These are phyloP conservation scores for Hanseniaspora lachancei DNA, from an alignment of 805 yeast genomes.

Conservation along the genomic window DNA sequence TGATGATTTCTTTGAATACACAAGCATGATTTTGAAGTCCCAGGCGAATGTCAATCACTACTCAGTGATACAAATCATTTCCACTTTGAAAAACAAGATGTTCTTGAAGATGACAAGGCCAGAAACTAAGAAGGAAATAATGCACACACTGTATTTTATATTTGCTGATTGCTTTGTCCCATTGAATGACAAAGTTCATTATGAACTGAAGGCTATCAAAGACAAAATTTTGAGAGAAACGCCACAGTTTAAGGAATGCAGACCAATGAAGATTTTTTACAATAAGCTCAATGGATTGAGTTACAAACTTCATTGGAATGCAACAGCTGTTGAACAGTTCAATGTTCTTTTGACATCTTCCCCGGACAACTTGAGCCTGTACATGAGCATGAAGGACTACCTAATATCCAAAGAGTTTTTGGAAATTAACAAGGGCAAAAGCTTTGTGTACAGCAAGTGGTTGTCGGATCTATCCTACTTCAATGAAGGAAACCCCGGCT, in stretches of 20 bases:
- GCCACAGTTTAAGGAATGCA: not conserved
- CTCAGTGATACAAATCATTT: not conserved
- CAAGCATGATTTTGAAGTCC: not conserved
- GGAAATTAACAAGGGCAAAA: not conserved
- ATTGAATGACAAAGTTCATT: not conserved
- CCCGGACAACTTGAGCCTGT: not conserved
- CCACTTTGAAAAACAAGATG: not conserved
- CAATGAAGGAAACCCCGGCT: not conserved
- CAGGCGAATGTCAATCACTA: not conserved
- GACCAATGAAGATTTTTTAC: not conserved
- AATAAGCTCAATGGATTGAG: not conserved
- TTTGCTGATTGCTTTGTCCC: not conserved
- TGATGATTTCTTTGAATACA: not conserved
- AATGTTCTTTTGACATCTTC: not conserved
- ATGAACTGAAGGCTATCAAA: not conserved
- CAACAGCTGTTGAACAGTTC: not conserved
- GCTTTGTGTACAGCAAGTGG: not conserved
- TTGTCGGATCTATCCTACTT: not conserved
- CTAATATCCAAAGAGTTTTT: not conserved
- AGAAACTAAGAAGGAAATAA: not conserved
- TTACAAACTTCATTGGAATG: not conserved
- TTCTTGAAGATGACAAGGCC: not conserved
- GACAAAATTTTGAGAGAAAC: not conserved
- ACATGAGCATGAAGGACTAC: not conserved
- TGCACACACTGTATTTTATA: not conserved